These are phyloP conservation scores for Mycena amicta DNA, from an alignment of 768 basidiomycete species.

Conservation along the genomic window DNA sequence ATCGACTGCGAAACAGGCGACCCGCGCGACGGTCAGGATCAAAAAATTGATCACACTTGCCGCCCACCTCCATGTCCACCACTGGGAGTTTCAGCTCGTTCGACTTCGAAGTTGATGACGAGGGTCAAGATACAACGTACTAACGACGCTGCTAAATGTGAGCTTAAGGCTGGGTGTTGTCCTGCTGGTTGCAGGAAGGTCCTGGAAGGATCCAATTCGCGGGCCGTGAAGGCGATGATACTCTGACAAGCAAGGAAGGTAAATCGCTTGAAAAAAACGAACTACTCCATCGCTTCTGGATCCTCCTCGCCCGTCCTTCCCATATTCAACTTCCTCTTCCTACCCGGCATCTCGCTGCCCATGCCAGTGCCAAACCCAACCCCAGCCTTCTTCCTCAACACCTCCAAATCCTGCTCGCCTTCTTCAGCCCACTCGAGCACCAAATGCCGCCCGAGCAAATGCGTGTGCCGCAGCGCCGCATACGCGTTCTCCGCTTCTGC, in stretches of 20 bases:
- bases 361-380: slow-evolving; percentile 73
- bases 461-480: slow-evolving; percentile 86
- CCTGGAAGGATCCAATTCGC: no score
- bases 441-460: slow-evolving; percentile 93
- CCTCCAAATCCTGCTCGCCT: slow-evolving; percentile 76
- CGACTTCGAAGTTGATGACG: no score
- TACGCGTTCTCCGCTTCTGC: slow-evolving; percentile 91
- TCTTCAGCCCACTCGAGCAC: slow-evolving; percentile 94
- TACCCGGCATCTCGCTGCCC: slow-evolving; percentile 59
- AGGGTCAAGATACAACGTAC: no score
- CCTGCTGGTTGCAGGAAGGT: background rate
- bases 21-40: no score
- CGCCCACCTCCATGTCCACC: no score
- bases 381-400: slow-evolving; percentile 75
- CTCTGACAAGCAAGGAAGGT: no score
- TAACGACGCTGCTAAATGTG: no score
- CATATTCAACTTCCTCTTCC: slow-evolving; percentile 70
- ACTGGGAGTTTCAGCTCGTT: no score
- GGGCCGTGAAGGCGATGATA: no score
- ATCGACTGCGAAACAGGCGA: no score
- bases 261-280: background rate
- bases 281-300: slow-evolving; percentile 17
- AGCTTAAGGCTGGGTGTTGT: no score
- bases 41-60: no score
- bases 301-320: slow-evolving; percentile 34